Conservation (phyloP, 2,329 filamentous ascomycete genomes). For the Scytalidium lignicola region DNA sequence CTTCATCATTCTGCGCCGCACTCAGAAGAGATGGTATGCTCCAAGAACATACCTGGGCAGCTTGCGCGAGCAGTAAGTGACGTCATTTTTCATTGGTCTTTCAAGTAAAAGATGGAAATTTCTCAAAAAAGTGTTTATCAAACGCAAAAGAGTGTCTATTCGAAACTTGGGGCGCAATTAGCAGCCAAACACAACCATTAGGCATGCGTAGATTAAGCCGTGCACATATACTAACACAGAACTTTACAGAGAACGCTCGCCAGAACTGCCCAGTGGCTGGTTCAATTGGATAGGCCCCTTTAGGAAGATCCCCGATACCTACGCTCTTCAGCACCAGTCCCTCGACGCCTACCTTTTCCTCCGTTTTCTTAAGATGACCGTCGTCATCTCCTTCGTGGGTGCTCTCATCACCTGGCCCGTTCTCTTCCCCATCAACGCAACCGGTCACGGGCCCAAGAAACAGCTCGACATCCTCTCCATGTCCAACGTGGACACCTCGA, state of each 20-base stretch:
- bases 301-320: constrained; percentile 66
- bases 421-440: constrained; percentile 79
- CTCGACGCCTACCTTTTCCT: constrained; percentile 90
- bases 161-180: constrained; percentile 3
- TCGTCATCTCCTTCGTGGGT: constrained; percentile 77
- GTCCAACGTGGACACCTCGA: constrained; percentile 60
- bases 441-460: constrained; percentile 58
- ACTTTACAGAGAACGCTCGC: constrained; percentile 48
- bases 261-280: constrained; percentile 52
- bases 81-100: background rate
- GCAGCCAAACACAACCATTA: constrained; percentile 4
- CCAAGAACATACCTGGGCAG: constrained; percentile 50
- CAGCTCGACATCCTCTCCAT: constrained; percentile 78
- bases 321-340: constrained; percentile 83
- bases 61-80: constrained; percentile 36
- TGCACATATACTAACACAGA: constrained; percentile 10
- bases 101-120: too few relatives aligned
- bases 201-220: constrained; percentile 8
- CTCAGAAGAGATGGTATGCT: constrained; percentile 45
- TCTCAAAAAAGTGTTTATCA: constrained; percentile 4
- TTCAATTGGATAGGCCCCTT: constrained; percentile 65
- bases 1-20: constrained; percentile 45
- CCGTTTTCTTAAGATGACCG: constrained; percentile 76
- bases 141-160: too few relatives aligned
- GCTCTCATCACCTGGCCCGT: constrained; percentile 82